phyloP scores from a whole-genome alignment of 2,329 filamentous ascomycete species.

The Epichloe elymi region DNA sequence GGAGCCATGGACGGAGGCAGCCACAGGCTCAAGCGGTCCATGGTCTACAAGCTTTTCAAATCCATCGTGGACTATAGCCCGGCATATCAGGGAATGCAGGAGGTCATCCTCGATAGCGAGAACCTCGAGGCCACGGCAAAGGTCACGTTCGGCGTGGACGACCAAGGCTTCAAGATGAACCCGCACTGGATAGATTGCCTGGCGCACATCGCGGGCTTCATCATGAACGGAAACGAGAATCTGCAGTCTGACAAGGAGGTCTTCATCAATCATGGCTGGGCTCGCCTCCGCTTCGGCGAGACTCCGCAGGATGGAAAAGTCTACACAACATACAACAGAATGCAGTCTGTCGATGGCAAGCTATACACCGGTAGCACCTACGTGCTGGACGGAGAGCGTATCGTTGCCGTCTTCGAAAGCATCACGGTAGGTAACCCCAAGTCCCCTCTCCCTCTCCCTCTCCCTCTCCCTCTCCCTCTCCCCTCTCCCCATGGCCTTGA shows the following conservation, averaged over 20 bases:
- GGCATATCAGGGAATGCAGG: constrained; percentile 43
- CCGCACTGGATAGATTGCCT: constrained; percentile 44
- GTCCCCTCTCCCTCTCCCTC: too few relatives aligned
- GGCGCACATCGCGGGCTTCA: constrained; percentile 47
- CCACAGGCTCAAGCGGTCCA: not conserved
- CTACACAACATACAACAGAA: constrained; percentile 43
- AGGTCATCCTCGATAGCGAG: constrained; percentile 29
- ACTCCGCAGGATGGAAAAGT: not conserved
- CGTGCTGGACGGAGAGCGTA: constrained; percentile 37
- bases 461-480: too few relatives aligned
- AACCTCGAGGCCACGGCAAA: constrained; percentile 22
- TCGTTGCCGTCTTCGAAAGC: constrained; percentile 36
- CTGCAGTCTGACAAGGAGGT: constrained; percentile 16
- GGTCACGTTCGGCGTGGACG: constrained; percentile 34
- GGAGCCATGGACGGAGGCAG: constrained; percentile 21
- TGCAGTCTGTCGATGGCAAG: constrained; percentile 36
- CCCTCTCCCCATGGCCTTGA: too few relatives aligned
- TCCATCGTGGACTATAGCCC: constrained; percentile 42
- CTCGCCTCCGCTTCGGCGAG: constrained; percentile 16
- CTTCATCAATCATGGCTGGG: constrained; percentile 49
- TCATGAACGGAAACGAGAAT: constrained; percentile 30
- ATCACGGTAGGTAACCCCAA: constrained; percentile 24
- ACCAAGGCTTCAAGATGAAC: constrained; percentile 16
- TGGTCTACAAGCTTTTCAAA: constrained; percentile 51
- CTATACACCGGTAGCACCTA: constrained; percentile 39